Evolutionary conservation across 2,329 filamentous ascomycete species (phyloP), one percentile per base, ranked within the genome.

Genomic region (Diaporthe amygdali): DNA sequence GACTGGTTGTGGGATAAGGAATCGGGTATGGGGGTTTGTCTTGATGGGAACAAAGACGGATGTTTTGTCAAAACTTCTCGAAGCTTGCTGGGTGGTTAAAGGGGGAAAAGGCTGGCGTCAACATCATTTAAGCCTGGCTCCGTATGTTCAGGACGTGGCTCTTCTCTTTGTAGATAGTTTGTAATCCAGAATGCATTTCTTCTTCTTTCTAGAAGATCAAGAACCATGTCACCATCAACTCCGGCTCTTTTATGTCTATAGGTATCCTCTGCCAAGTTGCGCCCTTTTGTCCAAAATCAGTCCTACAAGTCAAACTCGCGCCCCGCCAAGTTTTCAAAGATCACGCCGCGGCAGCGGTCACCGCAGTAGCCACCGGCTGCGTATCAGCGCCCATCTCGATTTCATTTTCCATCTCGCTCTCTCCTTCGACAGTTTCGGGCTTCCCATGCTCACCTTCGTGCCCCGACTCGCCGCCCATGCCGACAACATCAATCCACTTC

Each of bases 401-500:
- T 27, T 80, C 78, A 10, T 73, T 75, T 30, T 80, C 80, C 79
- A 82, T 82, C 25, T 76, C 75, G n/a, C 76, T 75, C 72, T 83
- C 81, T 59, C 76, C 20, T 34, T 77, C 54, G 71, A 74, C 72
- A 10, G 66, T 68, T 34, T 74, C 74, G 2, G 68, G 69, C 52
- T 75, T 71, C 17, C 69, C 73, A 39, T 73, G 59, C 25, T 69
- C 64, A n/a, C 72, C 74, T 41, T 69, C 73, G 34, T 74, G 73
- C 54, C 72, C 74, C 20, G 75, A 76, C 10, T 78, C 73, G 12
- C 74, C 75, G 32, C 84, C 88, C 73, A 89, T 80, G 9, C 87
- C 87, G 3, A 88, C 82, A 25, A 86, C 80, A 63, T 89, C 85
- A 72, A 90, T 84, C 84, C 84, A 88, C 51, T 79, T 77, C 88